phyloP scores from a whole-genome alignment of 2,329 filamentous ascomycete genomes.

The Colletotrichum zoysiae region DNA sequence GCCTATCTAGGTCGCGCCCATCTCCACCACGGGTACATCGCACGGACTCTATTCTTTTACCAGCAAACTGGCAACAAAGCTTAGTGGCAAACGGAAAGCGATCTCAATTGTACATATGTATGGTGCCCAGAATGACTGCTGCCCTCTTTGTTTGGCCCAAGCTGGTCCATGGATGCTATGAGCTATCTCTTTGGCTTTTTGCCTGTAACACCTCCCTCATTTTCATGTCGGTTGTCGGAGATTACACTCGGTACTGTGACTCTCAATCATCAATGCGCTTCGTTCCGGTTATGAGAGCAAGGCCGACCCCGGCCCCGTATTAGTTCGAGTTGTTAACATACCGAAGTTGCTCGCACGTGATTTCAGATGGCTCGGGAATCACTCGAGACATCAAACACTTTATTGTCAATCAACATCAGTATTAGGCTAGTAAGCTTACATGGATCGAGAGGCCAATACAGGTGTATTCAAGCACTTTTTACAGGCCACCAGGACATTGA shows the following conservation, averaged over 20 bases:
- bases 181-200: neutral
- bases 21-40: neutral
- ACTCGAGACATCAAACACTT: neutral
- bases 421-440: neutral
- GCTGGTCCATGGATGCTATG: neutral
- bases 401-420: neutral
- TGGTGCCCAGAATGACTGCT: neutral
- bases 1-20: neutral
- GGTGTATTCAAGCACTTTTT: neutral
- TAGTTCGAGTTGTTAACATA: neutral
- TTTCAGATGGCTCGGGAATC: neutral
- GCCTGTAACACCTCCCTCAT: neutral
- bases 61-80: neutral
- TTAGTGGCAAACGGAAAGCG: neutral
- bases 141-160: neutral
- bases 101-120: neutral
- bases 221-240: neutral
- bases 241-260: too few species aligned
- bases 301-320: neutral
- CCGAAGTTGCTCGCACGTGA: neutral
- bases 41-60: conserved; percentile 8
- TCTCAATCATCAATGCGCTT: neutral
- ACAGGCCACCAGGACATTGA: neutral
- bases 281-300: neutral
- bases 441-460: neutral